Conservation (phyloP, 192 early-diverging fungal species). For the Mortierella antarctica region DNA sequence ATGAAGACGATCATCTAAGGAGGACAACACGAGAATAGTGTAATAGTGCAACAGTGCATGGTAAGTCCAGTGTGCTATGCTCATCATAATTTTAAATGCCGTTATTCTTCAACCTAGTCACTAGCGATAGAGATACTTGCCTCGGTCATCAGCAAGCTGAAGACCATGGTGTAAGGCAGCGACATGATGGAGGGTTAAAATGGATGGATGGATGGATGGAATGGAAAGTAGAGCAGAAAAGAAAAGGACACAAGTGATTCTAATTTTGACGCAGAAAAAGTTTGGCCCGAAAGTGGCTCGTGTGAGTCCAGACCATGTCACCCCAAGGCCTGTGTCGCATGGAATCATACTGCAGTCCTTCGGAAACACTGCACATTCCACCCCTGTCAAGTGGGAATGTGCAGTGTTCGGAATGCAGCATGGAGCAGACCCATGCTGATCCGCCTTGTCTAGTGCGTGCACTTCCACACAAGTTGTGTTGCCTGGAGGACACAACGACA, state of each 20-base stretch:
- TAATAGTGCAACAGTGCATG: background rate
- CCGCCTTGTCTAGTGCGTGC: too few relatives aligned
- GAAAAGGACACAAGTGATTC: background rate
- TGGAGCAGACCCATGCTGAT: too few relatives aligned
- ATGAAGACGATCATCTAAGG: slow-evolving; percentile 54
- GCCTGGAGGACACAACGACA: too few relatives aligned
- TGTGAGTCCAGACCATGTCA: too few relatives aligned
- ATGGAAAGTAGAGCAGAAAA: background rate
- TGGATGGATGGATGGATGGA: background rate
- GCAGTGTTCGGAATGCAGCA: too few relatives aligned
- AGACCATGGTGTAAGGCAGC: slow-evolving; percentile 60
- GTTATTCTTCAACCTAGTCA: background rate
- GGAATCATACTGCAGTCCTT: too few relatives aligned
- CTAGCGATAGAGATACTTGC: slow-evolving; percentile 22
- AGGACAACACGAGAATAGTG: background rate
- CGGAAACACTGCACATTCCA: too few relatives aligned
- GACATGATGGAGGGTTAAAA: slow-evolving; percentile 33
- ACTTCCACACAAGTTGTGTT: too few relatives aligned
- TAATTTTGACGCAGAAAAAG: background rate
- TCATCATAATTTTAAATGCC: background rate
- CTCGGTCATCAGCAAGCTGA: slow-evolving; percentile 56
- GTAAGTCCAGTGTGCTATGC: background rate
- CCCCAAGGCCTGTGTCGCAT: too few relatives aligned
- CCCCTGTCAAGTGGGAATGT: too few relatives aligned
- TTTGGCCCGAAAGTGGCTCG: background rate